phyloP scores from a whole-genome alignment of 345 rosid species.

The Lepidium sativum region DNA sequence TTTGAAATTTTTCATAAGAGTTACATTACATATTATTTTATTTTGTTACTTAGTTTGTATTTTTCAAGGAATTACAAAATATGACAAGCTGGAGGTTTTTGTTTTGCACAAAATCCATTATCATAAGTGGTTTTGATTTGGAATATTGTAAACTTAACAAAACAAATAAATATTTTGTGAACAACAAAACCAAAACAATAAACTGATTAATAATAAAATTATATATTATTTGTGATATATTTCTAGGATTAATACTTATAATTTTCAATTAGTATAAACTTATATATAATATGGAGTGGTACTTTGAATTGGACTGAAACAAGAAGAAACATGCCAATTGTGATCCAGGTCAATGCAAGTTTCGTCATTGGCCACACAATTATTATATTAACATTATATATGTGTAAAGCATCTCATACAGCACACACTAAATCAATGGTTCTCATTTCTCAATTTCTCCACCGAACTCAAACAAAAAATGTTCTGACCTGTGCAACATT shows the following conservation, averaged over 20 bases:
- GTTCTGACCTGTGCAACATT: background rate
- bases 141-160: background rate
- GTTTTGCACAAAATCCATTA: too few relatives aligned
- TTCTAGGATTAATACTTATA: background rate
- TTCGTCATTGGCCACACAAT: constrained; percentile 15
- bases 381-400: constrained; percentile 7
- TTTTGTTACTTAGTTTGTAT: too few relatives aligned
- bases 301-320: background rate
- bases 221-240: background rate
- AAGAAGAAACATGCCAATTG: constrained; percentile 24
- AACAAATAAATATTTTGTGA: background rate
- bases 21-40: too few relatives aligned
- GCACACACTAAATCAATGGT: constrained; percentile 16
- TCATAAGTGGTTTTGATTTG: background rate
- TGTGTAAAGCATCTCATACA: constrained; percentile 22
- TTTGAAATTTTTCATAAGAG: too few relatives aligned
- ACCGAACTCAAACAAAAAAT: constrained; percentile 8
- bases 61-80: too few relatives aligned
- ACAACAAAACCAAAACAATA: background rate
- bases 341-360: constrained; percentile 25
- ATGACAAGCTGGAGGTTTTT: too few relatives aligned
- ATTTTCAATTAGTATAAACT: background rate
- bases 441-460: constrained; percentile 3
- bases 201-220: background rate
- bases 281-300: background rate